Evolutionary conservation across 75 land plant species (phyloP).

Genomic region (Pinus taeda): DNA sequence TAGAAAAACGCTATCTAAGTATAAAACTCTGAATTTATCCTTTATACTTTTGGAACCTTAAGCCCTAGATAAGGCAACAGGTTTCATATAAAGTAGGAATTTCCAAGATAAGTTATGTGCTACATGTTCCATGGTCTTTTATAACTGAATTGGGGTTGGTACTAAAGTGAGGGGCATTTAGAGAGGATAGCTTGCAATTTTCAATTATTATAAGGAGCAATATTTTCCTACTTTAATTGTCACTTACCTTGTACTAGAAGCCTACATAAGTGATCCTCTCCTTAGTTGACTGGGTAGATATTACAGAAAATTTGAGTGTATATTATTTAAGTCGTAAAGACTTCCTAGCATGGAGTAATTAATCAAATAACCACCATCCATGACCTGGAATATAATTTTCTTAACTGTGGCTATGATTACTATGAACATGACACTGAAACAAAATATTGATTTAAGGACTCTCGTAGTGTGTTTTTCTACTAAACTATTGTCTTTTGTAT

Average conservation of each 20-base stretch:
- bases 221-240: too few species aligned
- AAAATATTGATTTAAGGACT: not conserved
- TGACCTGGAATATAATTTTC: not conserved
- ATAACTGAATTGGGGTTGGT: not conserved
- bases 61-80: not conserved
- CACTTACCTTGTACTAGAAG: not conserved
- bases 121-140: not conserved
- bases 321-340: not conserved
- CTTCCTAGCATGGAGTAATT: not conserved
- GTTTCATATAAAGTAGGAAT: not conserved
- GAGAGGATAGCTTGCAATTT: too few species aligned
- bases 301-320: not conserved
- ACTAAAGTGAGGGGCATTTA: not conserved
- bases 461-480: not conserved
- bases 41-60: not conserved
- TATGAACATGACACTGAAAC: not conserved
- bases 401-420: not conserved
- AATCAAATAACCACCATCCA: not conserved
- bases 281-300: not conserved
- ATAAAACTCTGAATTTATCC: not conserved
- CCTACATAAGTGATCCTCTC: not conserved
- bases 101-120: not conserved
- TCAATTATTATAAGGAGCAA: too few species aligned
- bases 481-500: conserved; percentile 21
- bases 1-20: not conserved